Conservation (phyloP, 306 rosid species). For the Rosa rugosa region DNA sequence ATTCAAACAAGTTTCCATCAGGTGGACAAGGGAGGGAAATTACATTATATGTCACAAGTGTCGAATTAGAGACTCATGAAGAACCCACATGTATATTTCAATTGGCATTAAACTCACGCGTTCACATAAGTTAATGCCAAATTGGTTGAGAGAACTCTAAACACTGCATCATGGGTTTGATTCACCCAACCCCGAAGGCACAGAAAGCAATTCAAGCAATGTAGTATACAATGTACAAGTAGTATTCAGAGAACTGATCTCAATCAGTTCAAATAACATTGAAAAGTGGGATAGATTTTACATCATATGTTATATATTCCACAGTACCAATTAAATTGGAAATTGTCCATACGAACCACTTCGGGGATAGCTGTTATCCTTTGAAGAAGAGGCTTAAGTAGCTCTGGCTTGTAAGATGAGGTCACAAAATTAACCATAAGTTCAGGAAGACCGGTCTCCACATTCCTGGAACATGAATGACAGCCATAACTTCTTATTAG, state of each 20-base stretch:
- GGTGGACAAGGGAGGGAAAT: not conserved
- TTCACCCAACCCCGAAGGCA: not conserved
- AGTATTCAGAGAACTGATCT: not conserved
- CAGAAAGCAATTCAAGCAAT: not conserved
- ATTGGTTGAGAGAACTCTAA: not conserved
- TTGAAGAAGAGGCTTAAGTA: constrained; percentile 66
- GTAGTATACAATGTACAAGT: not conserved
- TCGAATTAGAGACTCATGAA: not conserved
- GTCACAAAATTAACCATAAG: constrained; percentile 97
- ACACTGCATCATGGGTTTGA: not conserved
- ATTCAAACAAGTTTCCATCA: not conserved
- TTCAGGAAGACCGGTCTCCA: constrained; percentile 66
- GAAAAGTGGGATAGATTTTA: not conserved
- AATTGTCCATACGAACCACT: constrained; percentile 70
- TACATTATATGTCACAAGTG: not conserved
- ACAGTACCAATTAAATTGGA: constrained; percentile 18
- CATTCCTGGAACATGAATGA: constrained; percentile 52
- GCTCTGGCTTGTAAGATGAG: constrained; percentile 76
- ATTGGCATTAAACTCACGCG: not conserved
- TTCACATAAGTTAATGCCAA: not conserved
- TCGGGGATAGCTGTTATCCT: constrained; percentile 70
- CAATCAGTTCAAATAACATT: not conserved
- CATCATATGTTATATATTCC: constrained; percentile 1
- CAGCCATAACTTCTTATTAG: not conserved
- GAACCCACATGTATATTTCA: not conserved